These are phyloP conservation scores for Theobroma cacao DNA, from an alignment of 345 rosid species.

Conservation along the genomic window DNA sequence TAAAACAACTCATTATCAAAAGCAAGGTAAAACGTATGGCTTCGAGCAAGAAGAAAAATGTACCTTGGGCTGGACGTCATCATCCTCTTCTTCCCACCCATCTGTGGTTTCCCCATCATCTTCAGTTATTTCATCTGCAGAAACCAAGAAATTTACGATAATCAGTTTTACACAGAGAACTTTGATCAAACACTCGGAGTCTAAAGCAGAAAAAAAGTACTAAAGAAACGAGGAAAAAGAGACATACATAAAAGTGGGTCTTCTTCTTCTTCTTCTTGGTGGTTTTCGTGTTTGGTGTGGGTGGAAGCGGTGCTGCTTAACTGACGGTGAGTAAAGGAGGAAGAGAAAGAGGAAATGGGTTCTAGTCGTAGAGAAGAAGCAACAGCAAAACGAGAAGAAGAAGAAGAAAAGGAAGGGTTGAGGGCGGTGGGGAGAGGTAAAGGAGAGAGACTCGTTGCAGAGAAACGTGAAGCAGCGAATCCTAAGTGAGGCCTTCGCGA, in stretches of 20 bases:
- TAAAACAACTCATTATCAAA: background rate
- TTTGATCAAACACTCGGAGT: constrained; percentile 29
- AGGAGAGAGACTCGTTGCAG: background rate
- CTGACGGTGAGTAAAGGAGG: background rate
- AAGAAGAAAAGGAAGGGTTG: background rate
- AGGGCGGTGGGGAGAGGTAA: background rate
- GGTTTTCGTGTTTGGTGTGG: background rate
- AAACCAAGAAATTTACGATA: background rate
- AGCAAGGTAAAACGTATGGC: constrained; percentile 1
- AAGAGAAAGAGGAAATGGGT: background rate
- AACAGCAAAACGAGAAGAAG: background rate
- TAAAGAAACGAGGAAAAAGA: background rate
- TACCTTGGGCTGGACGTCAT: constrained; percentile 58
- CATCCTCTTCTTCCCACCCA: constrained; percentile 86
- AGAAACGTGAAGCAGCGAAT: constrained; percentile 2
- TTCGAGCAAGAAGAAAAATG: constrained; percentile 6
- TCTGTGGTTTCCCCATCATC: constrained; percentile 52
- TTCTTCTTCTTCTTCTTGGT: background rate
- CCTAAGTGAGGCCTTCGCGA: background rate
- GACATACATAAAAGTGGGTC: constrained; percentile 32
- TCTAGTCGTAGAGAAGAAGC: background rate
- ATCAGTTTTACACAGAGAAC: background rate
- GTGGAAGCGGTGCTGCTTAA: background rate
- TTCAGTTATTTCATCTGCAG: constrained; percentile 48
- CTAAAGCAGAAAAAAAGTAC: background rate